Conservation (phyloP, 176 grass and related monocot species). For the Oryza coarctata region DNA sequence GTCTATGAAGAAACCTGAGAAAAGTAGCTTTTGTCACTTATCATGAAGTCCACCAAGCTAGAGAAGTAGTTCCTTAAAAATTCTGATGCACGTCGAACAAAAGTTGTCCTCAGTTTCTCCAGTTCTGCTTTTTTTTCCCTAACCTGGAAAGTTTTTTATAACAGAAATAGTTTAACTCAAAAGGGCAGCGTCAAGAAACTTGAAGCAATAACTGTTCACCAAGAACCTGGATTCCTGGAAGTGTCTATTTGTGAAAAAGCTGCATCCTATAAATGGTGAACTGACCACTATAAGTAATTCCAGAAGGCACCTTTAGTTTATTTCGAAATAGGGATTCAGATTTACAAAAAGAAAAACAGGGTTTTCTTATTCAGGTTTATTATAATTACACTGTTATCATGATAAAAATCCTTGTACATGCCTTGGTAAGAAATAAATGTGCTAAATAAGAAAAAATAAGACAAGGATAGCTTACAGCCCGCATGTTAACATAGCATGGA, state of each 20-base stretch:
- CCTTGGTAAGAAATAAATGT: slow-evolving; percentile 16
- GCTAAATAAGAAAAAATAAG: slow-evolving; percentile 14
- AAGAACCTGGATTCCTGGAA: neutral
- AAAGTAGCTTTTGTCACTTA: slow-evolving; percentile 98
- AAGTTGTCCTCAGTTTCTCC: slow-evolving; percentile 83
- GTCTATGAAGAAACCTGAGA: slow-evolving; percentile 64
- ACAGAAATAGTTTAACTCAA: neutral
- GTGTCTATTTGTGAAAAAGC: neutral
- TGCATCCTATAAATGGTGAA: neutral
- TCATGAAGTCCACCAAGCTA: slow-evolving; percentile 98
- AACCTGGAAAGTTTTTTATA: slow-evolving; percentile 47
- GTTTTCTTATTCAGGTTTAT: slow-evolving; percentile 4
- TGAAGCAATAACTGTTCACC: neutral
- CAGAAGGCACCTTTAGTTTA: neutral
- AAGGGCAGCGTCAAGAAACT: slow-evolving; percentile 12
- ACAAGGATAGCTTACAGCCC: slow-evolving; percentile 58
- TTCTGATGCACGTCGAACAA: slow-evolving; percentile 84
- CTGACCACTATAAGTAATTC: neutral
- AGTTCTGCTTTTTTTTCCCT: slow-evolving; percentile 76
- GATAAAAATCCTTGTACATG: neutral
- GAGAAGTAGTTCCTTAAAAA: slow-evolving; percentile 95
- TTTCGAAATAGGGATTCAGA: neutral
- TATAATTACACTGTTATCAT: slow-evolving; percentile 30
- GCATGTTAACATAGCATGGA: slow-evolving; percentile 82
- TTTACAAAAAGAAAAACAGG: neutral